Percentiles rank a stretch among this genome's conserved stretches.
These are phyloP conservation scores for Thelephora ganbajun DNA, from an alignment of 768 basidiomycete genomes.

Conservation along the genomic window DNA sequence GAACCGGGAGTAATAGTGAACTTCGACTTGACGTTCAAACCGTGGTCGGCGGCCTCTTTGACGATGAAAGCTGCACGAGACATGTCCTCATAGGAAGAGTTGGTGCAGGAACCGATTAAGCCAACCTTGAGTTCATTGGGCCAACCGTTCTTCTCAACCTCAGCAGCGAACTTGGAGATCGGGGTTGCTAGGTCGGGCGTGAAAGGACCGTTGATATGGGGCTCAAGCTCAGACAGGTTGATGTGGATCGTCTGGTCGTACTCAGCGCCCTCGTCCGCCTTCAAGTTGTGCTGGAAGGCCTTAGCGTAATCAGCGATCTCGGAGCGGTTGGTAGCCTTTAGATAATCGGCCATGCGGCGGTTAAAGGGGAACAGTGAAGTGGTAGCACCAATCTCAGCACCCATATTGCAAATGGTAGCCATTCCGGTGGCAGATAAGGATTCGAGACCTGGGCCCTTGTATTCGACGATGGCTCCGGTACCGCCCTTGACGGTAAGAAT, in stretches of 20 bases:
- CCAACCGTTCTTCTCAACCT: conserved; percentile 92
- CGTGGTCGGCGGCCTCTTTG: conserved; percentile 75
- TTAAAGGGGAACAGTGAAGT: conserved; percentile 99
- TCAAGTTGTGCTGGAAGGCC: conserved; percentile 80
- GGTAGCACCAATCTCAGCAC: conserved; percentile 98
- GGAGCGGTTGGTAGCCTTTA: conserved; percentile 86
- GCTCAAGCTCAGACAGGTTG: conserved; percentile 94
- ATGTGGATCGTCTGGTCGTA: conserved; percentile 94
- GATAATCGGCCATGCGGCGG: conserved; percentile 82
- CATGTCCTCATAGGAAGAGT: conserved; percentile 99
- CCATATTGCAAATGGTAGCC: conserved; percentile 99
- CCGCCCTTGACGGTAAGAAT: conserved; percentile 99
- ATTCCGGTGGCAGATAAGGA: conserved; percentile 97
- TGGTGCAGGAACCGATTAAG: conserved; percentile 98
- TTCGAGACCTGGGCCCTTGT: conserved; percentile 88
- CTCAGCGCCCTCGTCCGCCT: conserved; percentile 76
- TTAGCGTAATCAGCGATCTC: conserved; percentile 84
- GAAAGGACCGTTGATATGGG: conserved; percentile 99
- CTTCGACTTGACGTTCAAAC: conserved; percentile 78
- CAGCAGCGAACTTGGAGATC: conserved; percentile 86
- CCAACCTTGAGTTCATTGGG: conserved; percentile 94
- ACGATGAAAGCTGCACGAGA: conserved; percentile 93
- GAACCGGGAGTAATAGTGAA: conserved; percentile 98
- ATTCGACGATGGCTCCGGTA: conserved; percentile 97
- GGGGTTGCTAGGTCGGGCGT: conserved; percentile 99